Percentiles rank a stretch among this genome's conserved stretches.
phyloP scores from a whole-genome alignment of 257 asterid genomes.

The Jasminum sambac region DNA sequence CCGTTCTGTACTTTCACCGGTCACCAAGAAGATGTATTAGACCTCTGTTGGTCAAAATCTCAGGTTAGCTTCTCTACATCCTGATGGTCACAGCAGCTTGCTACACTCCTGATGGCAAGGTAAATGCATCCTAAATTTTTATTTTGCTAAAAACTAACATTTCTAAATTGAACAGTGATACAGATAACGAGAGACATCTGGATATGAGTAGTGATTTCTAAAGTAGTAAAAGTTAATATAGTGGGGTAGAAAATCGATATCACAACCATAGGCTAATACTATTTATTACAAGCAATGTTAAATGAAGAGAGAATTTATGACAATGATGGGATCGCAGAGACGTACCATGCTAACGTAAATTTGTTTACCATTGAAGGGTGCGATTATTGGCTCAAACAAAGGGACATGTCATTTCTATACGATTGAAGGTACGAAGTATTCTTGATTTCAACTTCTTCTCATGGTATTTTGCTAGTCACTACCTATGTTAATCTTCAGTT shows the following conservation, averaged over 20 bases:
- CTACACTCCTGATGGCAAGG: slow-evolving; percentile 70
- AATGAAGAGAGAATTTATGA: background rate
- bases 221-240: no score
- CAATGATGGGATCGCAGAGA: background rate
- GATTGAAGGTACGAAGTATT: slow-evolving; percentile 37
- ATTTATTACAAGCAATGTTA: background rate
- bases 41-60: slow-evolving; percentile 83
- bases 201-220: no score
- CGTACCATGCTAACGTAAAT: background rate
- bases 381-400: slow-evolving; percentile 49
- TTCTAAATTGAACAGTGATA: no score
- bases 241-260: no score
- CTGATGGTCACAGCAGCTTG: slow-evolving; percentile 62
- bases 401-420: slow-evolving; percentile 44
- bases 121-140: slow-evolving; percentile 9
- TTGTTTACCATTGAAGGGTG: slow-evolving; percentile 43
- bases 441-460: background rate
- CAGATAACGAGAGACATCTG: no score
- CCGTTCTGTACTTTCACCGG: slow-evolving; percentile 82
- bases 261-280: no score
- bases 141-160: no score
- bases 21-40: slow-evolving; percentile 81
- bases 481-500: background rate
- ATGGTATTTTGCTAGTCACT: background rate
- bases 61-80: slow-evolving; percentile 52